A percentile compares a stretch with the other conserved stretches of the same genome.
Evolutionary conservation across 306 rosid species (phyloP).

Genomic region (Lathyrus tuberosus): DNA sequence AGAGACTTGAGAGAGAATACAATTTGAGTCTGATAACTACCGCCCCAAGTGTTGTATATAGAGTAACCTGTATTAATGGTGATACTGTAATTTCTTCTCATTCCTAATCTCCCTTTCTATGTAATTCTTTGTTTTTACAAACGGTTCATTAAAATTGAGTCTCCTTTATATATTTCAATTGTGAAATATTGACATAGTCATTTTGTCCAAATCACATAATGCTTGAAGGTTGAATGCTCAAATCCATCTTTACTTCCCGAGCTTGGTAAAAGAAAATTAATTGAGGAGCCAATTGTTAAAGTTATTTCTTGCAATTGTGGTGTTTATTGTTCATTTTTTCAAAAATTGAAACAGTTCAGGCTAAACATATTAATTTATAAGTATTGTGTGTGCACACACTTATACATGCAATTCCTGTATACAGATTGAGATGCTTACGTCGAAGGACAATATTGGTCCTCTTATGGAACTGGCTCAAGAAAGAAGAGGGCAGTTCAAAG

Average conservation of each 20-base stretch:
- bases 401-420: constrained; percentile 37
- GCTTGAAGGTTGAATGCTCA: constrained; percentile 70
- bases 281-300: constrained; percentile 84
- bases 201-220: constrained; percentile 39
- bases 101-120: constrained; percentile 51
- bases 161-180: constrained; percentile 21
- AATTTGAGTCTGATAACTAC: constrained; percentile 80
- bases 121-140: constrained; percentile 23
- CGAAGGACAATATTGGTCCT: constrained; percentile 86
- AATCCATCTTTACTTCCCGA: constrained; percentile 85
- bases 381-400: constrained; percentile 15
- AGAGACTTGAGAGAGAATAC: constrained; percentile 82
- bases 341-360: constrained; percentile 33
- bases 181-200: constrained; percentile 34
- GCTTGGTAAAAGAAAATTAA: constrained; percentile 68
- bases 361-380: not conserved
- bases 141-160: constrained; percentile 30
- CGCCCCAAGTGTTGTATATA: constrained; percentile 86
- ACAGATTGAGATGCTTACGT: constrained; percentile 91
- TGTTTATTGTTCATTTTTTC: constrained; percentile 28
- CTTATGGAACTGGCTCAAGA: constrained; percentile 96
- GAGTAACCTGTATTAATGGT: constrained; percentile 67
- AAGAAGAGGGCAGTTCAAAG: constrained; percentile 88
- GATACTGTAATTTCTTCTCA: constrained; percentile 76
- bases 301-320: constrained; percentile 43